A percentile compares a stretch with the other conserved stretches of the same genome.
phyloP scores from a whole-genome alignment of 2,329 filamentous ascomycete genomes.

The Neoarthrinium moseri region DNA sequence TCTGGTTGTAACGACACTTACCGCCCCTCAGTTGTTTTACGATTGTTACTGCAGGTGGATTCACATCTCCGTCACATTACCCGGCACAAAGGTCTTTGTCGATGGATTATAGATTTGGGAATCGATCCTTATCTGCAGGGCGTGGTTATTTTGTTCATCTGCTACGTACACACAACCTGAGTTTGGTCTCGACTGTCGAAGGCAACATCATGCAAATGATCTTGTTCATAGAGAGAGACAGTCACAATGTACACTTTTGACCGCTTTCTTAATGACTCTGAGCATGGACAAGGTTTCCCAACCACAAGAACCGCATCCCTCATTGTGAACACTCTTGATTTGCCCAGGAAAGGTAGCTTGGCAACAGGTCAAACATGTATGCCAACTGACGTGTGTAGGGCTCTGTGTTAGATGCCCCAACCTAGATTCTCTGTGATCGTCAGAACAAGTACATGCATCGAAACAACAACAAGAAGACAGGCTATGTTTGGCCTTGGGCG shows the following conservation, averaged over 20 bases:
- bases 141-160: constrained; percentile 5
- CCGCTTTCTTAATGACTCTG: not conserved
- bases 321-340: no score
- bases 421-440: no score
- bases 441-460: no score
- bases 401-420: no score
- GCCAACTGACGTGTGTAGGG: no score
- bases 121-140: constrained; percentile 8
- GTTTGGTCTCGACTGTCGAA: not conserved
- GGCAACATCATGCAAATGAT: constrained; percentile 2
- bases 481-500: no score
- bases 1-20: not conserved
- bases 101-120: not conserved
- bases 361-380: no score
- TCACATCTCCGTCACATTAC: constrained; percentile 3
- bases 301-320: no score
- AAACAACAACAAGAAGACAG: no score
- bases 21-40: not conserved
- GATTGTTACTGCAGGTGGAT: constrained; percentile 3
- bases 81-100: not conserved
- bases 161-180: not conserved
- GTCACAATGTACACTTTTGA: constrained; percentile 4
- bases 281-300: not conserved
- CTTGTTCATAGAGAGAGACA: constrained; percentile 10
- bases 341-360: no score